Evolutionary conservation across 2,329 filamentous ascomycete species (phyloP), one percentile per base, ranked within the genome.

Genomic region (Aschersonia sp.): DNA sequence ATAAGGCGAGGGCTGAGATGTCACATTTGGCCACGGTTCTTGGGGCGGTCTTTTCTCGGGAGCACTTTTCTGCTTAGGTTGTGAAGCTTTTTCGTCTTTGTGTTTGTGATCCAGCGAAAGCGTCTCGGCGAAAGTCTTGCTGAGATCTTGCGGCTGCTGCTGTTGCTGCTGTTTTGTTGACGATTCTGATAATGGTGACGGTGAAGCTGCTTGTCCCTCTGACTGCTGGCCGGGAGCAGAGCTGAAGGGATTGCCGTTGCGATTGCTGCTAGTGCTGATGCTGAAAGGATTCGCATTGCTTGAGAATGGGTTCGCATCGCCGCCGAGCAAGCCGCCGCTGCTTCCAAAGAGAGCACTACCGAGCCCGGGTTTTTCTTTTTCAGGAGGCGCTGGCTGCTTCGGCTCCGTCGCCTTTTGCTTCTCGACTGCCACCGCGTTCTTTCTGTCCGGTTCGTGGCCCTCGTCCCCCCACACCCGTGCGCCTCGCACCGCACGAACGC

Each of bases 11-110:
- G 87, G 85, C 54, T 85, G 82, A 0, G 73, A 66, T 2, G 78
- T 71, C 40, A 71, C 66, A 10, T 73, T 60, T 0, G 90, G 90
- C 89, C 89, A 97, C 7, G 87, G 83, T 54, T 87, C 78, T 1
- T 75, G 57, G 4, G 55, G 59, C 39, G 58, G 55, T 22, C 22
- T 22, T 22, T 22, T 22, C 22, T 22, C 22, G 22, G 22, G 4
- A 22, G 22, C 22, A 22, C 2, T 22, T 22, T 22, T 22, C 22
- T 22, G 22, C 22, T 22, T 22, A 22, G 22, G 22, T 22, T 22
- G 22, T 22, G 22, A 22, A 22, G 22, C 22, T 22, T 22, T 22
- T 22, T 22, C 22, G 22, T 22, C 22, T 22, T 22, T 22, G 22
- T 22, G 22, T 22, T 22, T 22, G 22, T 22, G 22, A 22, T 22